phyloP scores from a whole-genome alignment of 768 basidiomycete species.

The Mycena belliarum region DNA sequence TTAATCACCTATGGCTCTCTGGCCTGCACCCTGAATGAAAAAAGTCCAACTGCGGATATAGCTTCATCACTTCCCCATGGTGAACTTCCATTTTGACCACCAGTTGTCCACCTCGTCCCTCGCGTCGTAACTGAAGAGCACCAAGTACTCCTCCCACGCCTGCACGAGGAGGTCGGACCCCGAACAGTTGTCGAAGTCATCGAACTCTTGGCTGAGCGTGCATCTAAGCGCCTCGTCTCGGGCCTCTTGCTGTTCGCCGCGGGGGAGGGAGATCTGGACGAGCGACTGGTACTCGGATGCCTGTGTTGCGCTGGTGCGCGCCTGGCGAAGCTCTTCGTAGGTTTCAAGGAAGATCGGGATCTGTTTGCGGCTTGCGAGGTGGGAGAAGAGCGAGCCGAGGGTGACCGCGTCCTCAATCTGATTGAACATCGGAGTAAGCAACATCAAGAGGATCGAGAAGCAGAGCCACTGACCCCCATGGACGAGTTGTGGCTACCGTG shows the following conservation, averaged over 20 bases:
- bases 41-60: too few species aligned
- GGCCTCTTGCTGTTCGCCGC: slow-evolving; percentile 1
- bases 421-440: neutral
- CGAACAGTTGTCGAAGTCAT: slow-evolving; percentile 13
- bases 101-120: slow-evolving; percentile 14
- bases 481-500: slow-evolving; percentile 47
- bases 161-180: slow-evolving; percentile 2
- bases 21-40: too few species aligned
- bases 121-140: slow-evolving; percentile 11
- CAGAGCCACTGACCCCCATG: slow-evolving; percentile 33
- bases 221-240: slow-evolving; percentile 7
- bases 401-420: slow-evolving; percentile 39
- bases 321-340: slow-evolving; percentile 47
- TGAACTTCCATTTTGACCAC: slow-evolving; percentile 15
- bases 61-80: too few species aligned
- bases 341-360: slow-evolving; percentile 45
- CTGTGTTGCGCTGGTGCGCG: slow-evolving; percentile 26
- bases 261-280: slow-evolving; percentile 7
- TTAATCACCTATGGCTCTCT: too few species aligned
- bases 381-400: slow-evolving; percentile 47
- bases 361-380: slow-evolving; percentile 38
- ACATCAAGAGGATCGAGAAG: too few species aligned
- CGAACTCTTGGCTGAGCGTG: slow-evolving; percentile 1
- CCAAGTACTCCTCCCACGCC: slow-evolving; percentile 7
- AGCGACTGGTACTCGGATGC: slow-evolving; percentile 13